Evolutionary conservation across 129 eudicot species (phyloP).

Genomic region (Chrysanthemum makinoi): DNA sequence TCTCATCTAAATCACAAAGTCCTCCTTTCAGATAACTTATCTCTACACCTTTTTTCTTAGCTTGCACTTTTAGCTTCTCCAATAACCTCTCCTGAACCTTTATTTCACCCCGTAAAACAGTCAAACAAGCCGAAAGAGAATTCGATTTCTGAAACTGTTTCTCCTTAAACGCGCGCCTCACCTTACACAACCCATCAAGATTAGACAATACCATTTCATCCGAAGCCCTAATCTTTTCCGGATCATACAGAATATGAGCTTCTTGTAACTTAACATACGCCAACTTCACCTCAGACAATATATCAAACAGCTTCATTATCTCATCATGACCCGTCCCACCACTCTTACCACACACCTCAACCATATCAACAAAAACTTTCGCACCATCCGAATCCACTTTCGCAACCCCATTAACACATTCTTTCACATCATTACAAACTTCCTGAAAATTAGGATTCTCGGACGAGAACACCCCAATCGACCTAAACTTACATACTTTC

Average conservation of each 20-base stretch:
- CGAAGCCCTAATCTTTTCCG: constrained; percentile 50
- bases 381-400: constrained; percentile 25
- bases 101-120: constrained; percentile 44
- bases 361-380: constrained; percentile 34
- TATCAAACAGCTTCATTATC: constrained; percentile 47
- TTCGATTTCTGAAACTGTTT: constrained; percentile 45
- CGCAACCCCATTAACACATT: constrained; percentile 30
- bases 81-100: constrained; percentile 48
- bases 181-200: constrained; percentile 48
- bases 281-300: constrained; percentile 48
- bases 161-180: constrained; percentile 54
- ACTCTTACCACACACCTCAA: constrained; percentile 32
- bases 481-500: constrained; percentile 53
- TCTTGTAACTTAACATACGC: constrained; percentile 78
- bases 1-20: constrained; percentile 40
- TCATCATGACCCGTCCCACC: constrained; percentile 47
- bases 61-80: constrained; percentile 46
- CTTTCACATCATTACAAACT: constrained; percentile 11
- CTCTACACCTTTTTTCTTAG: constrained; percentile 40
- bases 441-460: constrained; percentile 39
- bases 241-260: constrained; percentile 60
- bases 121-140: constrained; percentile 42
- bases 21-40: constrained; percentile 33
- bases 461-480: constrained; percentile 60
- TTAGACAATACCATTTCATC: constrained; percentile 47